phyloP scores from a whole-genome alignment of 208 protist species.

The Tritrichomonas musculus region DNA sequence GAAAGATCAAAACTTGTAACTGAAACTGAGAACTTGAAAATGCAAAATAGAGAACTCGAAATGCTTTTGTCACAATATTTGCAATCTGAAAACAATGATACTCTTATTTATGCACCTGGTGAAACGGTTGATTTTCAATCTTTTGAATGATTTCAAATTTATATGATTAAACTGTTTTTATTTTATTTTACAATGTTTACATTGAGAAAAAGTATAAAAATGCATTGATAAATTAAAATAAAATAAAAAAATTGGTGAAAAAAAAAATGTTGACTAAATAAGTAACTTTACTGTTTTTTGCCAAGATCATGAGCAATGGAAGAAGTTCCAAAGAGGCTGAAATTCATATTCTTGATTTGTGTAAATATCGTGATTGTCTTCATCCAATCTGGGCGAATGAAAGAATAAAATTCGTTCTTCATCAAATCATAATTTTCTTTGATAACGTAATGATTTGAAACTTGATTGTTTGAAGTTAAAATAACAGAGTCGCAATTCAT shows the following conservation, averaged over 20 bases:
- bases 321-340: not conserved
- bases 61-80: not conserved
- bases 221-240: too few species aligned
- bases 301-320: not conserved
- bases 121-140: slow-evolving; percentile 12
- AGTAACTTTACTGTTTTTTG: too few species aligned
- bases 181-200: too few species aligned
- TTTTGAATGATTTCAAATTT: too few species aligned
- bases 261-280: too few species aligned
- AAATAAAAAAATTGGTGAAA: too few species aligned
- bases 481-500: not conserved
- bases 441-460: not conserved
- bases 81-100: not conserved
- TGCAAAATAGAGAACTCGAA: not conserved
- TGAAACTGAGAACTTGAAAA: not conserved
- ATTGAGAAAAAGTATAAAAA: too few species aligned
- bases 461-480: not conserved
- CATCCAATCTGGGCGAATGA: not conserved
- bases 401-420: not conserved
- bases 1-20: not conserved
- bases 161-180: too few species aligned
- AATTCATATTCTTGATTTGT: not conserved
- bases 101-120: not conserved
- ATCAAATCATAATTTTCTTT: not conserved
- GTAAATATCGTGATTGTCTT: not conserved